These are phyloP conservation scores for Cordyceps farinosa DNA, from an alignment of 2,329 filamentous ascomycete genomes.

Conservation along the genomic window DNA sequence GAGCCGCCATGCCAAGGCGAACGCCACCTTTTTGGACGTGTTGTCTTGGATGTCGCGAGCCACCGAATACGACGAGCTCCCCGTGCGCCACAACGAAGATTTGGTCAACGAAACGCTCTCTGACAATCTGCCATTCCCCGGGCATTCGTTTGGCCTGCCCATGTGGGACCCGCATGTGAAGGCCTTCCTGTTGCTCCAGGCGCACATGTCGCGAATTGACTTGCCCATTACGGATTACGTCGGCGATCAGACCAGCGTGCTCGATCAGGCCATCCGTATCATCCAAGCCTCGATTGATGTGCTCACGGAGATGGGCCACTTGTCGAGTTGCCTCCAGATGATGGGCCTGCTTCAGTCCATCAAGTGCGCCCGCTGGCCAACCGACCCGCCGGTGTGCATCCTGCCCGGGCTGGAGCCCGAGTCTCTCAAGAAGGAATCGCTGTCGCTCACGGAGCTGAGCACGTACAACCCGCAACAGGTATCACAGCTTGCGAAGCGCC, in stretches of 20 bases:
- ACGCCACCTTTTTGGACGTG: conserved; percentile 75
- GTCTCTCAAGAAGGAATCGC: conserved; percentile 38
- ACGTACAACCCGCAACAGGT: conserved; percentile 34
- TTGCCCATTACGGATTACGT: conserved; percentile 97
- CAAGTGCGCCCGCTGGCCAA: conserved; percentile 89
- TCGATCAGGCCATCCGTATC: conserved; percentile 96
- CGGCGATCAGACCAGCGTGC: conserved; percentile 82
- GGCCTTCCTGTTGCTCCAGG: conserved; percentile 87
- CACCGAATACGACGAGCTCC: conserved; percentile 94
- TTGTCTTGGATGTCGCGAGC: conserved; percentile 91
- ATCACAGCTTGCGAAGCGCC: conserved; percentile 45
- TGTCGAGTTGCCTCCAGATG: conserved; percentile 76
- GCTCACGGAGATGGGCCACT: conserved; percentile 80
- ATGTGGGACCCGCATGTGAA: conserved; percentile 99
- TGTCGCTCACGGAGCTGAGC: conserved; percentile 40
- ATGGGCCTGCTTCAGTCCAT: conserved; percentile 84
- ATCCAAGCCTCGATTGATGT: conserved; percentile 94
- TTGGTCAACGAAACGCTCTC: conserved; percentile 91
- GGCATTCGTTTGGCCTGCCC: conserved; percentile 64
- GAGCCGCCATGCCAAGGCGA: conserved; percentile 68
- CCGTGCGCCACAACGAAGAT: conserved; percentile 97
- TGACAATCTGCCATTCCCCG: conserved; percentile 67
- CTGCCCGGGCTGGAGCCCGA: conserved; percentile 65
- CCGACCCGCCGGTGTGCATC: conserved; percentile 73
- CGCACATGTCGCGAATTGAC: conserved; percentile 88